Base-by-base conservation (phyloP, 1,139 yeast species). In the Nakaseomyces delphensis region DNA sequence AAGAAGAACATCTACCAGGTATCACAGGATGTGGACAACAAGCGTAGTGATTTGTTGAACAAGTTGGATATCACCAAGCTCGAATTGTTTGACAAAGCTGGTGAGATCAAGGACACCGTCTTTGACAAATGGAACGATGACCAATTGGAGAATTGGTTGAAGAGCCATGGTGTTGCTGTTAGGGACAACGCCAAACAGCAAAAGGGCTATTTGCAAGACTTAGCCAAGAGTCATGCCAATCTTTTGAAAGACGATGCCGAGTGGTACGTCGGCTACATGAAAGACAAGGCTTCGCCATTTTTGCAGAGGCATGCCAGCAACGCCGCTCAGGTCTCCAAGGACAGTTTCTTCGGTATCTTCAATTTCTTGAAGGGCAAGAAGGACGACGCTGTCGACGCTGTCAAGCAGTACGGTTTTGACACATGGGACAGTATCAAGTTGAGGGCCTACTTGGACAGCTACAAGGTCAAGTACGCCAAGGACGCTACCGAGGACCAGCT, bases 371-470 rank as follows among this genome's bases (percentile, higher is more conserved):
- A 45, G 24, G 52, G 55, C n/a, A 44, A 54, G 28, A 52, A 55
- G 25, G 66, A 59, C 40, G 61, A 68, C 40, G 51, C 65, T 10
- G 59, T 70, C 53, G 69, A 70, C 54, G 72, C 69, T 47, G 69
- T 75, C 1, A 71, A 72, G 48, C 57, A 70, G 44, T 57, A 68
- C 39, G 74, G 71, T 24, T 60, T 73, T 39, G 72, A 71, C 39
- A 57, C 57, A 21, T 73, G 77, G 77, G 63, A 73, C 21, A 69
- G 69, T 51, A 69, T 65, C 23, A 66, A 74, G 43, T 67, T 79
- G 47, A 69, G 66, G 54, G 67, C 70, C 25, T 79, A 73, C 56
- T 64, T 79, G 47, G 69, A 68, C 39, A 67, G 74, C 6, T 73
- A 84, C 48, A 74, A 73, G 21, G 63, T 77, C 25, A 56, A 65